Evolutionary conservation across 345 rosid genomes (phyloP).

Genomic region (Salix dunnii): DNA sequence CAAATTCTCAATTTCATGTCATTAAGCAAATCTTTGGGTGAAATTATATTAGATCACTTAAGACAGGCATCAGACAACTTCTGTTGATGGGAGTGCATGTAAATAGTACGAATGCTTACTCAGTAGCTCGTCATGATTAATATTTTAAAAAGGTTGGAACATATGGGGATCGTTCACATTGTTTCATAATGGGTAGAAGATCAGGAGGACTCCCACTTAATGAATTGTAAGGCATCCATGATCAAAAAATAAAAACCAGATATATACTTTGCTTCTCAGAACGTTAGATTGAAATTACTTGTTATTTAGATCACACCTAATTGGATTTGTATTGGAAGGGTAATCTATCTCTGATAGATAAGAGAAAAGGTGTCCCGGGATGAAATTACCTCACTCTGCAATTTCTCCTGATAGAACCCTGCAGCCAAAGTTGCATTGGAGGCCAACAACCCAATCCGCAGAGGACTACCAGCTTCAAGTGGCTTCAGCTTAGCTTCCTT

Average conservation of each 20-base stretch:
- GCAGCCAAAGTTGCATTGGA: slow-evolving; percentile 35
- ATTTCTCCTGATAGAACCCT: slow-evolving; percentile 50
- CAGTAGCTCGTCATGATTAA: background rate
- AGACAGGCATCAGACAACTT: background rate
- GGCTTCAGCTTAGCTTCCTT: slow-evolving; percentile 49
- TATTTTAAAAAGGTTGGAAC: background rate
- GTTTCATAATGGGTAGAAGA: background rate
- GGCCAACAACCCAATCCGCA: slow-evolving; percentile 43
- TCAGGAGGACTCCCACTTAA: background rate
- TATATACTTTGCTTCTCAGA: background rate
- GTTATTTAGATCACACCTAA: background rate
- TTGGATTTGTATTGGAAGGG: background rate
- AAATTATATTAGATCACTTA: no score
- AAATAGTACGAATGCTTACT: background rate
- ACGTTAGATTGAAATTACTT: background rate
- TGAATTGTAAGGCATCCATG: background rate
- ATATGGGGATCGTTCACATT: background rate
- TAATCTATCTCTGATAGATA: slow-evolving; percentile 2
- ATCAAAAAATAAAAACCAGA: background rate
- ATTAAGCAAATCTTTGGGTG: background rate
- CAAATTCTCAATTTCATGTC: background rate
- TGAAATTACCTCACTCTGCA: slow-evolving; percentile 38
- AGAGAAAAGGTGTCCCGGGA: slow-evolving; percentile 3
- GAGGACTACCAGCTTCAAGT: slow-evolving; percentile 49
- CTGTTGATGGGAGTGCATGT: background rate